Conservation (phyloP, 371 early-diverging fungal species). For the Mortierella sp. region DNA sequence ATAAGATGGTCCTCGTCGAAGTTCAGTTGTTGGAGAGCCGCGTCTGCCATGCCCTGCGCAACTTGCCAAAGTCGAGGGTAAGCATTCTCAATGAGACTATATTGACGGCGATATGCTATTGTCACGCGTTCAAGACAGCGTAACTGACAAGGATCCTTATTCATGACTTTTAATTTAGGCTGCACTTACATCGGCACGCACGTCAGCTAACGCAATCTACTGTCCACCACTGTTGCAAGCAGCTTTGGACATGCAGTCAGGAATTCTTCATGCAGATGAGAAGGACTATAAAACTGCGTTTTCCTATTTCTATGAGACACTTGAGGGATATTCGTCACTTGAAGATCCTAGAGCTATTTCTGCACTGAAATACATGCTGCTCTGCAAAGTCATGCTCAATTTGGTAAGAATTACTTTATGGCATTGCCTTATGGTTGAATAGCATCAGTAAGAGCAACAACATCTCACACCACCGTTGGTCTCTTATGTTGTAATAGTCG, state of each 20-base stretch:
- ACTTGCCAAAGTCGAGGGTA: conserved; percentile 95
- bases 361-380: conserved; percentile 95
- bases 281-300: conserved; percentile 98
- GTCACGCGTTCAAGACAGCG: background rate
- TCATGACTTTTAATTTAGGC: conserved; percentile 67
- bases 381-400: conserved; percentile 98
- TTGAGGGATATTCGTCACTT: conserved; percentile 93
- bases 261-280: conserved; percentile 97
- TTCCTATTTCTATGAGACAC: conserved; percentile 98
- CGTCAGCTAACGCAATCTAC: conserved; percentile 97
- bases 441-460: no score
- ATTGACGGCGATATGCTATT: background rate
- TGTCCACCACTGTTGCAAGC: conserved; percentile 99
- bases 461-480: background rate
- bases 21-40: conserved; percentile 97
- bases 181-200: conserved; percentile 96
- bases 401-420: conserved; percentile 65
- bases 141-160: background rate
- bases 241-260: conserved; percentile 96
- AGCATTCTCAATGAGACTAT: background rate
- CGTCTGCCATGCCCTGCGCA: conserved; percentile 93
- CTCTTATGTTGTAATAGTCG: conserved; percentile 60
- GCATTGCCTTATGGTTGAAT: background rate
- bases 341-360: conserved; percentile 90
- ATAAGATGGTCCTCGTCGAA: conserved; percentile 97